Base-by-base conservation (phyloP, 177 flowering plant species). In the Telopea speciosissima region DNA sequence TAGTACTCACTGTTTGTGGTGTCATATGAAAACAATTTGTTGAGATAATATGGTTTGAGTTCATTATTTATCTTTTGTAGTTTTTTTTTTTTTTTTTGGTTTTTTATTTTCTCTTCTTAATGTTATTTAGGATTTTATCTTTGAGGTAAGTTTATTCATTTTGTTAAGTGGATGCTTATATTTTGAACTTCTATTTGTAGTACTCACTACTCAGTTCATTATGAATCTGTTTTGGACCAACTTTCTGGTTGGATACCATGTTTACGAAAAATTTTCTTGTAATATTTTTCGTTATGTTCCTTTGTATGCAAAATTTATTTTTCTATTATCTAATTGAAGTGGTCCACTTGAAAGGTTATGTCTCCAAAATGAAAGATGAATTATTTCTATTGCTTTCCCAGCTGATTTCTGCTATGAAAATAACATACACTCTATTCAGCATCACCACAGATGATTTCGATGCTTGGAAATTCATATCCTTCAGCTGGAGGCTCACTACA, bases 381-480 rank as follows among this genome's bases (percentile, higher is more conserved):
- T 36, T 36, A 6, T 36, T 36, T 36, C 40, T 8, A 36, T 36
- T 12, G 54, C 11, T 49, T 49, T 16, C 3, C 54, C 17, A 49
- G 17, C 54, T 49, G 54, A 49, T 49, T 16, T 49, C 19, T 49
- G 19, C 54, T 49, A 49, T 49, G 40, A 49, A 49, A 12, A 12
- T 49, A 58, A 72, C 61, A 11, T 16, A 65, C 74, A 70, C 49
- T 82, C 73, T 74, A 45, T 85, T 79, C 92, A 92, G 97, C 95
- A 78, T 88, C 95, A 69, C 98, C 95, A 10, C 99, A 93, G 87
- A 87, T 91, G 25, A 74, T 93, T 19, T 86, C 91, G 60, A 88
- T 92, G 96, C 76, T 90, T 28, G 93, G 95, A 61, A 91, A 85
- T 78, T 91, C 99, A 17, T 93, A 91, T 81, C 81, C 96, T 71